These are phyloP conservation scores for Pythium guiyangense DNA, from an alignment of 352 stramenopile species.

Conservation along the genomic window DNA sequence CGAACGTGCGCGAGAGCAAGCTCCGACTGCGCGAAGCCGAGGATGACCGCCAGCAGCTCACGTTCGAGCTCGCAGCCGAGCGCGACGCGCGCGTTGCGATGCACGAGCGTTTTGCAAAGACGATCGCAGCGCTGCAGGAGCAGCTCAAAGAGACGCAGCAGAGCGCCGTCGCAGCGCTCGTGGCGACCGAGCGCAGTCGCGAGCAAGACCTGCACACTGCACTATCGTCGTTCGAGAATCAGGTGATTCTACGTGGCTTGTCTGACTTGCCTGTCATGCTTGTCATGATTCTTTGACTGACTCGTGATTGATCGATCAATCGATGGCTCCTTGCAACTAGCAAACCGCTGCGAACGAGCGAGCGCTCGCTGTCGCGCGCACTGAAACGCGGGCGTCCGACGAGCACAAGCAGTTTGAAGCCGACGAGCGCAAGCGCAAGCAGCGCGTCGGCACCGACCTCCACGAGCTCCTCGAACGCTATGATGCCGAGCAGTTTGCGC, in stretches of 20 bases:
- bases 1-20: constrained; percentile 37
- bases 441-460: constrained; percentile 32
- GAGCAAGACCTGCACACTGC: constrained; percentile 34
- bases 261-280: too few relatives aligned
- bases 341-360: constrained; percentile 31
- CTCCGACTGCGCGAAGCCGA: constrained; percentile 54
- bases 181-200: constrained; percentile 24
- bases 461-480: constrained; percentile 43
- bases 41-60: constrained; percentile 56
- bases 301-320: too few relatives aligned
- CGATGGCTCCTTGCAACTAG: too few relatives aligned
- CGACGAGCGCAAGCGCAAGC: constrained; percentile 48
- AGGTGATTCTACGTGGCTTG: neutral
- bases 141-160: constrained; percentile 45
- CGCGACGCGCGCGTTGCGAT: constrained; percentile 26
- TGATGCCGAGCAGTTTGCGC: constrained; percentile 38
- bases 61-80: constrained; percentile 47
- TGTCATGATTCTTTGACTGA: too few relatives aligned
- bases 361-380: constrained; percentile 22
- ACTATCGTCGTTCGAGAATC: constrained; percentile 13
- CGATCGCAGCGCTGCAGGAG: constrained; percentile 30
- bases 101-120: constrained; percentile 24
- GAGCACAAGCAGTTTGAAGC: constrained; percentile 36
- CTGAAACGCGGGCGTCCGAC: constrained; percentile 28
- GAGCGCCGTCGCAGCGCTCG: constrained; percentile 29